These are phyloP conservation scores for Metschnikowia amazonensis DNA, from an alignment of 805 yeast species.

Conservation along the genomic window DNA sequence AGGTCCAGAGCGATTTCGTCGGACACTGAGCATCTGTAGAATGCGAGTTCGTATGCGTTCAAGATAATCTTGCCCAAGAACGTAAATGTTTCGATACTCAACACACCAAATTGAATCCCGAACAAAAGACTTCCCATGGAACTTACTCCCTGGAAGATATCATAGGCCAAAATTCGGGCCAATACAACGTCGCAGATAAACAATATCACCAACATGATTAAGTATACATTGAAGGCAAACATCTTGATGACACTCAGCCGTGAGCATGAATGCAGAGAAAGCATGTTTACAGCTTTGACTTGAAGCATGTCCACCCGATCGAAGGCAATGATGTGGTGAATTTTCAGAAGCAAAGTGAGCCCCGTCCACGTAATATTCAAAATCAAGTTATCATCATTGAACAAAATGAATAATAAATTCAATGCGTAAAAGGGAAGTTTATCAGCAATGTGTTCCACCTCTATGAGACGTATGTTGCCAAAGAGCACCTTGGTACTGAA, in stretches of 20 bases:
- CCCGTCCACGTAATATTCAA: constrained; percentile 41
- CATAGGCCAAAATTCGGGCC: constrained; percentile 54
- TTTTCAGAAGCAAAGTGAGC: constrained; percentile 42
- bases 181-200: constrained; percentile 48
- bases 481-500: constrained; percentile 48
- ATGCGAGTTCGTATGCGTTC: constrained; percentile 52
- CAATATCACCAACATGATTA: constrained; percentile 44
- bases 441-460: constrained; percentile 58
- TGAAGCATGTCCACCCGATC: constrained; percentile 46
- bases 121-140: constrained; percentile 59
- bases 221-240: constrained; percentile 37
- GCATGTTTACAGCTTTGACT: constrained; percentile 26
- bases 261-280: constrained; percentile 15
- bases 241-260: constrained; percentile 27
- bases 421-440: constrained; percentile 32
- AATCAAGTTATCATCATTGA: constrained; percentile 59
- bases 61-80: constrained; percentile 45
- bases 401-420: constrained; percentile 59
- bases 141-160: constrained; percentile 46
- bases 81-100: constrained; percentile 51
- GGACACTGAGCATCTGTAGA: constrained; percentile 30
- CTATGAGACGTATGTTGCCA: constrained; percentile 73
- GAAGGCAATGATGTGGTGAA: constrained; percentile 71
- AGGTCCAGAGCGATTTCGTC: background rate
- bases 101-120: constrained; percentile 72